These are phyloP conservation scores for Lentinula boryana DNA, from an alignment of 768 basidiomycete species.

Conservation along the genomic window DNA sequence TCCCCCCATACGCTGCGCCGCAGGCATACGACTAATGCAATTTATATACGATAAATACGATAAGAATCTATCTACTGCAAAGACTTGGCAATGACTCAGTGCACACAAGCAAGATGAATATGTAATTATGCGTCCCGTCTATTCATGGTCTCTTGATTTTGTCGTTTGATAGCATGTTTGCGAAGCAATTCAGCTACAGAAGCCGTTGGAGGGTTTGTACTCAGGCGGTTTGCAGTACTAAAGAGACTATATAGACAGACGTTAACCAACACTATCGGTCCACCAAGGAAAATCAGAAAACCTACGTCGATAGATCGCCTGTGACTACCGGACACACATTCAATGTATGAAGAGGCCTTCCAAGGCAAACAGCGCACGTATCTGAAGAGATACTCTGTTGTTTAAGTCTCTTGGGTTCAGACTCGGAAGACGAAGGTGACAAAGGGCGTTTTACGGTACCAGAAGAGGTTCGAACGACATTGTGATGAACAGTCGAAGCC, in stretches of 20 bases:
- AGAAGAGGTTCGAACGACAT: not conserved
- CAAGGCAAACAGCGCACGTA: constrained; percentile 46
- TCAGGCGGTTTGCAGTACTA: constrained; percentile 38
- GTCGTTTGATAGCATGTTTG: constrained; percentile 10
- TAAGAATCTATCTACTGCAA: too few species aligned
- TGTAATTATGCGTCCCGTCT: not conserved
- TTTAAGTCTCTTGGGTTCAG: constrained; percentile 33
- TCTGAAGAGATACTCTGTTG: constrained; percentile 5
- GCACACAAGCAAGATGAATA: not conserved
- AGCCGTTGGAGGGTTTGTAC: constrained; percentile 28
- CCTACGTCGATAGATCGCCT: constrained; percentile 50
- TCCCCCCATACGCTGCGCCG: too few species aligned
- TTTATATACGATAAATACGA: too few species aligned
- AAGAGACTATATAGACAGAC: constrained; percentile 27
- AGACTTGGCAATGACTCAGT: too few species aligned
- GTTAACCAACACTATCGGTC: not conserved
- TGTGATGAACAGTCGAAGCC: not conserved
- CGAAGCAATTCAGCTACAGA: constrained; percentile 30
- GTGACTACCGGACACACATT: constrained; percentile 51
- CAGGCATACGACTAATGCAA: too few species aligned
- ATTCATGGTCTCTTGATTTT: not conserved
- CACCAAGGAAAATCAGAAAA: not conserved
- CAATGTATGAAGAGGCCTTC: constrained; percentile 34
- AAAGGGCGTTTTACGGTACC: not conserved
- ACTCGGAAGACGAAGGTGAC: constrained; percentile 23